Evolutionary conservation across 805 yeast species (phyloP).

Genomic region (Vanderwaltozyma yarrowii): DNA sequence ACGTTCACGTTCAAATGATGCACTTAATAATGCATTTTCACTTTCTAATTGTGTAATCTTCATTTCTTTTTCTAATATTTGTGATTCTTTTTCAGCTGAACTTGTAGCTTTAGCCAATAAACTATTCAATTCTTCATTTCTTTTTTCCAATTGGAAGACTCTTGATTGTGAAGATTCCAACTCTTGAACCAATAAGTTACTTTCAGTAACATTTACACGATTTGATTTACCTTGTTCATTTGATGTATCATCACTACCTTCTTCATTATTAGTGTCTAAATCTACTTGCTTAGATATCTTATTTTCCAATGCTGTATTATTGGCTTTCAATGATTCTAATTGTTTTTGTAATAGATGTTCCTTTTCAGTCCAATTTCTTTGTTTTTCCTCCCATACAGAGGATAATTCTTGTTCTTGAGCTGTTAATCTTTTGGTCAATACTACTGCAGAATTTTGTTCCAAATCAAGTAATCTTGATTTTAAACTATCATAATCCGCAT

Average conservation of each 20-base stretch:
- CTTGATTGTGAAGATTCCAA: constrained; percentile 61
- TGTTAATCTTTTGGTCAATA: constrained; percentile 41
- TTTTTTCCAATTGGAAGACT: constrained; percentile 57
- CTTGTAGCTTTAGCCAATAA: constrained; percentile 49
- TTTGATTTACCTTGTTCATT: constrained; percentile 14
- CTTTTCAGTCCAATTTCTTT: constrained; percentile 53
- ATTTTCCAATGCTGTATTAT: constrained; percentile 55
- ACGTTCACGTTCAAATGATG: constrained; percentile 24
- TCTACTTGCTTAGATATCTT: constrained; percentile 52
- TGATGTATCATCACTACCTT: constrained; percentile 6
- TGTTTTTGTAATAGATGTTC: constrained; percentile 44
- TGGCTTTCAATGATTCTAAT: constrained; percentile 40
- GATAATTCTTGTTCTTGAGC: constrained; percentile 69
- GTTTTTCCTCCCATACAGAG: constrained; percentile 63
- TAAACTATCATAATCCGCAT: constrained; percentile 71
- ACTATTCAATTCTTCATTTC: constrained; percentile 65
- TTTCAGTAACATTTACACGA: constrained; percentile 30
- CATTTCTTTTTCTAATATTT: constrained; percentile 30
- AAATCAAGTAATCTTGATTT: constrained; percentile 49
- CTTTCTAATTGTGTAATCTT: constrained; percentile 41
- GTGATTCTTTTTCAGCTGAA: constrained; percentile 33
- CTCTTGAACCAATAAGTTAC: constrained; percentile 64
- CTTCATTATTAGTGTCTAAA: constrained; percentile 29
- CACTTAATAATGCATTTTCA: constrained; percentile 44
- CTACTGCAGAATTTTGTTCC: constrained; percentile 52